Base-by-base conservation (phyloP, 345 rosid species). In the Ailanthus altissimus region DNA sequence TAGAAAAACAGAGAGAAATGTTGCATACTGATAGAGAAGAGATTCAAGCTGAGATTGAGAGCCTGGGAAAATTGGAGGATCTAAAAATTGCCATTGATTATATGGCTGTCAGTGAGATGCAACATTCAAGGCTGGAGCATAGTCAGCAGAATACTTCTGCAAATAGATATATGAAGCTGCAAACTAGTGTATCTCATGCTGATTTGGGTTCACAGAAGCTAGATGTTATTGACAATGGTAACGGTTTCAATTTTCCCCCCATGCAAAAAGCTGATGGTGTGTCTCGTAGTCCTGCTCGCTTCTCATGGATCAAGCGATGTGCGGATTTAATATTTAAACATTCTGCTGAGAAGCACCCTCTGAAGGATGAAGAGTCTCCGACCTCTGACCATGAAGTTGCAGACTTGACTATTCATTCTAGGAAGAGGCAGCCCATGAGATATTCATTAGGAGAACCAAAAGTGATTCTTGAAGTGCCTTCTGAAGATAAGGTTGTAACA, bases 221-320 rank as follows among this genome's bases (percentile, higher is more conserved):
- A 40, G 81, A 74, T 78, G 54, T 78, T 76, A 73, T 70, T 75
- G 81, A 73, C 71, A 82, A 81, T 78, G 84, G 82, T 58, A 72
- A 79, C 85, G 88, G 85, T 72, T 78, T 78, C 70, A 81, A 74
- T 78, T 82, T 90, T 63, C 64, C 83, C 50, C 77, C 88, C n/a
- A 23, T 73, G 70, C 84, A 72, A 78, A 84, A 83, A 72, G 50
- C 65, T 25, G 73, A 70, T 61, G 75, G 82, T 75, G 75, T 77
- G 72, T 82, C 86, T 20, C 79, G 88, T 69, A 77, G 83, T 68
- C 64, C 88, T 75, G 87, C 90, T 81, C 94, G 85, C 77, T 81
- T 87, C 79, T 88, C 97, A 47, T 96, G 99, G 99, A 78, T 96
- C 65, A 93, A 85, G 77, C 88, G 86, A 15, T 92, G 84, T 79